Percentiles rank a stretch among this genome's conserved stretches.
Conservation (phyloP, 352 stramenopile species). For the Pilasporangium apinafurcum region DNA sequence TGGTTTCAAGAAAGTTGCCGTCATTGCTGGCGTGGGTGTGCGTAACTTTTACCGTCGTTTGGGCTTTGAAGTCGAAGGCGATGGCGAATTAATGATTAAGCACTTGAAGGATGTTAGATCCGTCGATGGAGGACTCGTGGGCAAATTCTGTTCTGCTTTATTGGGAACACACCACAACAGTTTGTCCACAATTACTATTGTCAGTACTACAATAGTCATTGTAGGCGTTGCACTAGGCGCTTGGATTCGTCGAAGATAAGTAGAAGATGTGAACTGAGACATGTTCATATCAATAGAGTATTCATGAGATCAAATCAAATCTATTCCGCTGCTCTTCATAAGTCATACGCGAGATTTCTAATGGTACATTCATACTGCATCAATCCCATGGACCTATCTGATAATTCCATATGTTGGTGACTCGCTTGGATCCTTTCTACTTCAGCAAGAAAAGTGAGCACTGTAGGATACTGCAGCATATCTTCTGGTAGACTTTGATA, state of each 20-base stretch:
- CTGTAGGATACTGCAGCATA: neutral
- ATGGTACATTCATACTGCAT: conserved; percentile 5
- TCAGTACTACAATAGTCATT: neutral
- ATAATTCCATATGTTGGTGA: too few relatives aligned
- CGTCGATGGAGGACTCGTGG: conserved; percentile 2
- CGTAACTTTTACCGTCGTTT: conserved; percentile 89
- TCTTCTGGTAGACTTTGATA: neutral
- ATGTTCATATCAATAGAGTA: conserved; percentile 5
- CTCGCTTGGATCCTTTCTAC: neutral
- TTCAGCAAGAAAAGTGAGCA: neutral
- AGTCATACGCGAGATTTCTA: neutral
- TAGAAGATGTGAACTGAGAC: neutral
- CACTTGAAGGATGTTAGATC: conserved; percentile 24
- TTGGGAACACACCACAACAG: conserved; percentile 3
- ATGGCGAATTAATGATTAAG: conserved; percentile 87
- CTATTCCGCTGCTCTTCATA: neutral
- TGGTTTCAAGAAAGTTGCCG: conserved; percentile 76
- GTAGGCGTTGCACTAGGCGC: conserved; percentile 3
- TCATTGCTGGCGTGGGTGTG: conserved; percentile 89
- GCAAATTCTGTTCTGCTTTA: conserved; percentile 1
- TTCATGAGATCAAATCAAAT: too few relatives aligned
- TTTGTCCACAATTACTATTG: neutral
- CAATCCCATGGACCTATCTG: neutral
- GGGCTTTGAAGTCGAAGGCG: conserved; percentile 82
- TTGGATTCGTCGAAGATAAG: conserved; percentile 4